These are phyloP conservation scores for Naganishia friedmannii DNA, from an alignment of 768 basidiomycete genomes.

Conservation along the genomic window DNA sequence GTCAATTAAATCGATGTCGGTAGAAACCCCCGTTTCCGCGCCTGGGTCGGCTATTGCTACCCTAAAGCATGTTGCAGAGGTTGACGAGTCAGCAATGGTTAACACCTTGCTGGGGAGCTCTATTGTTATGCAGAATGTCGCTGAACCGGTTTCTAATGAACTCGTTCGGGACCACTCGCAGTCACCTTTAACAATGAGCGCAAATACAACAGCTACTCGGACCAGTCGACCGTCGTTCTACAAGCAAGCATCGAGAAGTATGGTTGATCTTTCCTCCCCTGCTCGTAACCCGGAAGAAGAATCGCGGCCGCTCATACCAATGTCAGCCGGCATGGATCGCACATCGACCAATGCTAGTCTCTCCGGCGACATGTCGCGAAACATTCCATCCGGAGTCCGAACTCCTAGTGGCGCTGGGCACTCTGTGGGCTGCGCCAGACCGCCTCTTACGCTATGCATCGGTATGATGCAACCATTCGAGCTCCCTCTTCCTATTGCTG, in stretches of 20 bases:
- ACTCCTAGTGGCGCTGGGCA: slow-evolving; percentile 25
- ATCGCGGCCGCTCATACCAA: neutral
- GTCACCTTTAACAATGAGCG: neutral
- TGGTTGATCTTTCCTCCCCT: slow-evolving; percentile 39
- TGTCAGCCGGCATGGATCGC: slow-evolving; percentile 24
- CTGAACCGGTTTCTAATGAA: no score
- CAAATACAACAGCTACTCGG: no score
- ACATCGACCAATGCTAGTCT: slow-evolving; percentile 7
- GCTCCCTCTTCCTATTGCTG: slow-evolving; percentile 3
- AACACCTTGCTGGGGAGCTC: no score
- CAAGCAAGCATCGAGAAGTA: slow-evolving; percentile 39
- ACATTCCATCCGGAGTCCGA: slow-evolving; percentile 37
- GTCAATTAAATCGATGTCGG: no score
- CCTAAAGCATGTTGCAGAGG: no score
- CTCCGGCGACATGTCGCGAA: slow-evolving; percentile 7
- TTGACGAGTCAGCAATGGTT: no score
- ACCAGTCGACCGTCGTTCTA: slow-evolving; percentile 41
- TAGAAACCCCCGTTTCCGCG: no score
- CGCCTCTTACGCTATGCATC: slow-evolving; percentile 46
- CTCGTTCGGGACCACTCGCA: no score
- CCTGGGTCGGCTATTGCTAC: no score
- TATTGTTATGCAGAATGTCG: no score
- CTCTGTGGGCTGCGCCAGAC: slow-evolving; percentile 41
- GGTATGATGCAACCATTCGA: slow-evolving; percentile 30
- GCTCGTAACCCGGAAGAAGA: neutral